Percentiles rank a stretch among this genome's conserved stretches.
phyloP scores from a whole-genome alignment of 2,329 filamentous ascomycete genomes.

The Verticillium longisporum region DNA sequence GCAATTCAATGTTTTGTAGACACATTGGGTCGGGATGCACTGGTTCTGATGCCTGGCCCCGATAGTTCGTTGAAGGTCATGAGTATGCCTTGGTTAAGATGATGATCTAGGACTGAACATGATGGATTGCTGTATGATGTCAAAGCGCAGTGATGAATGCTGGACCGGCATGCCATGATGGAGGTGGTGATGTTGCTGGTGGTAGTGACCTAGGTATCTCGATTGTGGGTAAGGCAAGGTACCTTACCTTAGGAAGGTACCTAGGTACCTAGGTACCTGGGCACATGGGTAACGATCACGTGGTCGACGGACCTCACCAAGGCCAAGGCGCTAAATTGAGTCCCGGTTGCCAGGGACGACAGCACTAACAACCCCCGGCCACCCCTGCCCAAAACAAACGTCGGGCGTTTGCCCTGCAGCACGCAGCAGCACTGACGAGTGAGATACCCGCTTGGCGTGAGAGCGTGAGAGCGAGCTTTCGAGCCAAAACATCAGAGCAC shows the following conservation, averaged over 20 bases:
- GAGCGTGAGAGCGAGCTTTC: background rate
- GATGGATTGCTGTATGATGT: too few relatives aligned
- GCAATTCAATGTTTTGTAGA: background rate
- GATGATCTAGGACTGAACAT: too few relatives aligned
- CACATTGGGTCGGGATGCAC: background rate
- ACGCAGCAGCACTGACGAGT: background rate
- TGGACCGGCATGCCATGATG: too few relatives aligned
- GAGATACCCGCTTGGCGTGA: background rate
- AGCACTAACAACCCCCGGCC: background rate
- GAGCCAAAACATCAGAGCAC: background rate
- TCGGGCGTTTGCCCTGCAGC: slow-evolving; percentile 4
- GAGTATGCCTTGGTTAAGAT: too few relatives aligned
- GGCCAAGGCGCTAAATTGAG: slow-evolving; percentile 8
- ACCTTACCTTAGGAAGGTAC: too few relatives aligned
- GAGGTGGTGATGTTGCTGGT: too few relatives aligned
- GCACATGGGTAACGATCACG: background rate
- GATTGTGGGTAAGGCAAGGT: too few relatives aligned
- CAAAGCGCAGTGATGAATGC: too few relatives aligned
- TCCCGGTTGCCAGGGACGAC: slow-evolving; percentile 12
- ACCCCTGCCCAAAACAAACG: slow-evolving; percentile 10
- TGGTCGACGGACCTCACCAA: background rate
- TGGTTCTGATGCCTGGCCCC: too few relatives aligned
- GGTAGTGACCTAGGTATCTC: too few relatives aligned
- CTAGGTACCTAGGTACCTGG: too few relatives aligned
- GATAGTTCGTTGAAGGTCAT: too few relatives aligned